These are phyloP conservation scores for Dillenia turbinata DNA, from an alignment of 164 flowering plant species.

Conservation along the genomic window DNA sequence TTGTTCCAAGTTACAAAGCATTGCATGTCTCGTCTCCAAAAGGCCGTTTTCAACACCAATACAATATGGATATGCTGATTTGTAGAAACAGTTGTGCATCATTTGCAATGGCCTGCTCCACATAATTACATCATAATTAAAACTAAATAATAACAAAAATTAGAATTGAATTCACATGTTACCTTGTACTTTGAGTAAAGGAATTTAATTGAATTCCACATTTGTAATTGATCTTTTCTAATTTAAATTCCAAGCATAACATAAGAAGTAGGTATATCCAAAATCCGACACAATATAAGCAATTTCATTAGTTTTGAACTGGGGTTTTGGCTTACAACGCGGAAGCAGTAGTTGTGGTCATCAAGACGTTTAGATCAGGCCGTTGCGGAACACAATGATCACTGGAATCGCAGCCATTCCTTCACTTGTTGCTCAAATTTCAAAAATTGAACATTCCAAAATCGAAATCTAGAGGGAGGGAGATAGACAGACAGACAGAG, in stretches of 20 bases:
- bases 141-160: too few relatives aligned
- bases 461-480: neutral
- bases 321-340: slow-evolving; percentile 65
- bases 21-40: too few relatives aligned
- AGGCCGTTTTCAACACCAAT: too few relatives aligned
- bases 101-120: too few relatives aligned
- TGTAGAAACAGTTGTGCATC: too few relatives aligned
- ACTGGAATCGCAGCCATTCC: slow-evolving; percentile 89
- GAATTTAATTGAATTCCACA: too few relatives aligned
- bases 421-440: slow-evolving; percentile 48
- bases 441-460: neutral
- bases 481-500: neutral
- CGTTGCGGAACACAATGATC: slow-evolving; percentile 48
- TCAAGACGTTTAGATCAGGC: slow-evolving; percentile 61
- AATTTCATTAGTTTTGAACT: neutral
- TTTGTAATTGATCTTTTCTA: too few relatives aligned
- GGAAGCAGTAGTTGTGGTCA: slow-evolving; percentile 76
- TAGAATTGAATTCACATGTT: too few relatives aligned
- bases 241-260: slow-evolving; percentile 7
- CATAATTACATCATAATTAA: too few relatives aligned
- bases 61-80: too few relatives aligned
- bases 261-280: neutral
- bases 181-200: too few relatives aligned
- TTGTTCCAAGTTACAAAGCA: too few relatives aligned
- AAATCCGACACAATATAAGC: neutral